These are phyloP conservation scores for Elongisporangium undulatum DNA, from an alignment of 352 stramenopile genomes.

Conservation along the genomic window DNA sequence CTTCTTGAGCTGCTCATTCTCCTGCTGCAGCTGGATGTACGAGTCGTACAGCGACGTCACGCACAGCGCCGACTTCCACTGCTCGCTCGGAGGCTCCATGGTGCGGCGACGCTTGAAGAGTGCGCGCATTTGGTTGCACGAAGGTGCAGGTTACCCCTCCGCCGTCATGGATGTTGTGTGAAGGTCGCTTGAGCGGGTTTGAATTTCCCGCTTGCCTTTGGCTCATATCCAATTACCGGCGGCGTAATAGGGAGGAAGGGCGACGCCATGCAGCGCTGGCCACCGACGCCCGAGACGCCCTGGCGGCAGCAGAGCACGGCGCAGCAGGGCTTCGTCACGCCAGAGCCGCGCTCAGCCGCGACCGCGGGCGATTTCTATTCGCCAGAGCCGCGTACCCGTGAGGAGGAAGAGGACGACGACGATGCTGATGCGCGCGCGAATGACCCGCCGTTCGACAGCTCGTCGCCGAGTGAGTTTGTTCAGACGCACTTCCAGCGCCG, in stretches of 20 bases:
- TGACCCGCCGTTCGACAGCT: slow-evolving; percentile 2
- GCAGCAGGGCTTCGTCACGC: slow-evolving; percentile 5
- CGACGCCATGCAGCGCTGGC: background rate
- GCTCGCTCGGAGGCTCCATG: slow-evolving; percentile 21
- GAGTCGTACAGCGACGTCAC: slow-evolving; percentile 76
- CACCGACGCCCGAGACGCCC: background rate
- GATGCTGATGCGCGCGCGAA: background rate
- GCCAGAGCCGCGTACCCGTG: background rate
- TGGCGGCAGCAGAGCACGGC: background rate
- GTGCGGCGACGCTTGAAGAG: background rate
- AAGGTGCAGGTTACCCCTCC: background rate
- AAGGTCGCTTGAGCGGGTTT: background rate
- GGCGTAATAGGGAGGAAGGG: background rate
- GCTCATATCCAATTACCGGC: background rate
- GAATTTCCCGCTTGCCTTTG: background rate
- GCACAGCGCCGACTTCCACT: slow-evolving; percentile 73
- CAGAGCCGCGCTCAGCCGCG: background rate
- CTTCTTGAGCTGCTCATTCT: slow-evolving; percentile 40
- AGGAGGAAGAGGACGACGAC: slow-evolving; percentile 9
- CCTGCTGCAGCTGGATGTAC: slow-evolving; percentile 55
- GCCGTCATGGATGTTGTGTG: background rate
- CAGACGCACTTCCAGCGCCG: slow-evolving; percentile 38
- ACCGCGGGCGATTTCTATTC: background rate
- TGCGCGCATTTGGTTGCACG: background rate
- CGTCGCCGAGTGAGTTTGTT: slow-evolving; percentile 14